Conservation (phyloP, 164 flowering plant species). For the Vitis rupestris region DNA sequence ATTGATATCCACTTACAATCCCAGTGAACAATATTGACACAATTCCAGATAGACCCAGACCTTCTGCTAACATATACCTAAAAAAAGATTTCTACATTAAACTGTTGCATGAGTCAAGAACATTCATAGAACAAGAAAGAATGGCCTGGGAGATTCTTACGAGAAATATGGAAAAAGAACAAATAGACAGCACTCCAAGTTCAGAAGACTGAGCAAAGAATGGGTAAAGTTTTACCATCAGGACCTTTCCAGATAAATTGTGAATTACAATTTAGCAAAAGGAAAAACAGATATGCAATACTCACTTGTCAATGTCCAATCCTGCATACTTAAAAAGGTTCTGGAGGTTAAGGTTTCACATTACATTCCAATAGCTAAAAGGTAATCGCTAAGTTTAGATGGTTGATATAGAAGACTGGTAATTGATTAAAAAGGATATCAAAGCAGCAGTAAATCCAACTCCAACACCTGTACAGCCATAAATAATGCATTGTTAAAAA, state of each 20-base stretch:
- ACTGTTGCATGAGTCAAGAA: background rate
- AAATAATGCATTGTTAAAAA: constrained; percentile 3
- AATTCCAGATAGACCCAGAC: constrained; percentile 97
- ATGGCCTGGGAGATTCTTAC: constrained; percentile 48
- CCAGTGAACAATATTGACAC: constrained; percentile 99
- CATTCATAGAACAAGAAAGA: constrained; percentile 2
- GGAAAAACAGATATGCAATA: constrained; percentile 8
- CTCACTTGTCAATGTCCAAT: constrained; percentile 95
- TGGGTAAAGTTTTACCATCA: constrained; percentile 7
- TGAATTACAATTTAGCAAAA: constrained; percentile 7
- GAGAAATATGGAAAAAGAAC: constrained; percentile 99
- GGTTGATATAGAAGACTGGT: background rate
- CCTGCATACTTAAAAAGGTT: constrained; percentile 99
- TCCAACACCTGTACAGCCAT: constrained; percentile 76
- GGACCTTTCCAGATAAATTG: background rate
- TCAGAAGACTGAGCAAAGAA: constrained; percentile 75
- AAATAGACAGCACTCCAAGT: constrained; percentile 97
- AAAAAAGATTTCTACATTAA: constrained; percentile 9
- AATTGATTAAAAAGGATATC: constrained; percentile 68
- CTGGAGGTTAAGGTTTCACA: constrained; percentile 62
- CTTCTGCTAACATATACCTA: constrained; percentile 99
- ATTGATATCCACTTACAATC: constrained; percentile 63
- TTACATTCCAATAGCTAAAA: constrained; percentile 3
- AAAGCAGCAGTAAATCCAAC: constrained; percentile 97
- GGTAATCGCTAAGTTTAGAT: background rate